phyloP scores from a whole-genome alignment of 345 rosid species.

The Aquilaria malaccensis region DNA sequence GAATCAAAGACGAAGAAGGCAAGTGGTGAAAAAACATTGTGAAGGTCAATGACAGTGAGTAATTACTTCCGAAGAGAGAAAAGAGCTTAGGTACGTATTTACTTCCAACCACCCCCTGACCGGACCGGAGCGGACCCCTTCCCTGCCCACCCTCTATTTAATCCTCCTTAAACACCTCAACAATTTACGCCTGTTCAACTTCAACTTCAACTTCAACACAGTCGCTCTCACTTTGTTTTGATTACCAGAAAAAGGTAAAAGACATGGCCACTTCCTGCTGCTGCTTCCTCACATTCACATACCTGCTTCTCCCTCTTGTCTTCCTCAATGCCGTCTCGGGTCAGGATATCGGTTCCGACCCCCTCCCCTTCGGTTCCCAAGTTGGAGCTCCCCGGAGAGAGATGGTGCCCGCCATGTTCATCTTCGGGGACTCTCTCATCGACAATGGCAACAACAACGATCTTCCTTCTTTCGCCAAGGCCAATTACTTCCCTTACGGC shows the following conservation, averaged over 20 bases:
- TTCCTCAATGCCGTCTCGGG: constrained; percentile 8
- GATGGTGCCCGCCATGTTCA: constrained; percentile 81
- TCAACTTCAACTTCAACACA: not conserved
- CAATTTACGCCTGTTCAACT: not conserved
- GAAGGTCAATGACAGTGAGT: too few species aligned
- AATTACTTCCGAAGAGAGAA: not conserved
- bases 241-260: too few species aligned
- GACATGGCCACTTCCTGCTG: not conserved
- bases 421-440: constrained; percentile 91
- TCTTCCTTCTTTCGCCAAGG: constrained; percentile 83
- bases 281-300: not conserved
- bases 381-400: constrained; percentile 25
- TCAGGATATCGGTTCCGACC: constrained; percentile 13
- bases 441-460: constrained; percentile 92
- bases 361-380: constrained; percentile 10
- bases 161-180: not conserved
- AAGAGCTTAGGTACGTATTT: constrained; percentile 17
- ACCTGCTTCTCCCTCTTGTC: not conserved
- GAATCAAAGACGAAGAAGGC: too few species aligned
- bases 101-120: constrained; percentile 29
- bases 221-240: too few species aligned
- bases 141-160: not conserved
- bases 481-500: constrained; percentile 91
- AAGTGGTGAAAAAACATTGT: too few species aligned
- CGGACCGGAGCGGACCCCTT: too few species aligned